Conservation (phyloP, 2,329 filamentous ascomycete species). For the Periconia digitata region DNA sequence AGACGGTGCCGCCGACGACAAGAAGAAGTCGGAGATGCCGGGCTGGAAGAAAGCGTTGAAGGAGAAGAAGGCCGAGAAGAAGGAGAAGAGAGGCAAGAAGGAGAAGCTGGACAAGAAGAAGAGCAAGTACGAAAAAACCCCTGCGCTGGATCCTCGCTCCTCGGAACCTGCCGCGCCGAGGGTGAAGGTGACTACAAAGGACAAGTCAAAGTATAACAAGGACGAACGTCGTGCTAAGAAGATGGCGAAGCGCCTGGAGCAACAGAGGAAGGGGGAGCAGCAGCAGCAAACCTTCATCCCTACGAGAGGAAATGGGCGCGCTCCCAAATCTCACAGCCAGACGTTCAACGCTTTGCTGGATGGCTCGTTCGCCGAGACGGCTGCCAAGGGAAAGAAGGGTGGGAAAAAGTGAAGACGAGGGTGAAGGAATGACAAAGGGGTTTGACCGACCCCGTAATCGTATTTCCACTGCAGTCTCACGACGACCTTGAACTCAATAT, state of each 20-base stretch:
- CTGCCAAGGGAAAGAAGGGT: conserved; percentile 4
- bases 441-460: background rate
- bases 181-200: background rate
- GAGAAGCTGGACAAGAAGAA: conserved; percentile 2
- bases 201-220: background rate
- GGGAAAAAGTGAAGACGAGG: conserved; percentile 6
- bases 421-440: background rate
- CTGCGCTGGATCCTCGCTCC: too few relatives aligned
- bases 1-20: too few relatives aligned
- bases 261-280: conserved; percentile 4
- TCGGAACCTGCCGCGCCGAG: background rate
- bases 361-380: conserved; percentile 15
- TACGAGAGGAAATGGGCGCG: conserved; percentile 9
- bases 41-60: too few relatives aligned
- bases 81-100: conserved; percentile 9
- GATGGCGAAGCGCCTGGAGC: background rate
- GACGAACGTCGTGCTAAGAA: conserved; percentile 1
- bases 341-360: conserved; percentile 25
- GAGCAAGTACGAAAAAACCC: too few relatives aligned
- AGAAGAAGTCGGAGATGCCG: too few relatives aligned
- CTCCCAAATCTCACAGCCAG: conserved; percentile 26
- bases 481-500: too few relatives aligned
- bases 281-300: conserved; percentile 13
- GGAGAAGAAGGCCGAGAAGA: background rate
- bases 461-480: too few relatives aligned